phyloP scores from a whole-genome alignment of 345 rosid genomes.

The Balakata baccata region DNA sequence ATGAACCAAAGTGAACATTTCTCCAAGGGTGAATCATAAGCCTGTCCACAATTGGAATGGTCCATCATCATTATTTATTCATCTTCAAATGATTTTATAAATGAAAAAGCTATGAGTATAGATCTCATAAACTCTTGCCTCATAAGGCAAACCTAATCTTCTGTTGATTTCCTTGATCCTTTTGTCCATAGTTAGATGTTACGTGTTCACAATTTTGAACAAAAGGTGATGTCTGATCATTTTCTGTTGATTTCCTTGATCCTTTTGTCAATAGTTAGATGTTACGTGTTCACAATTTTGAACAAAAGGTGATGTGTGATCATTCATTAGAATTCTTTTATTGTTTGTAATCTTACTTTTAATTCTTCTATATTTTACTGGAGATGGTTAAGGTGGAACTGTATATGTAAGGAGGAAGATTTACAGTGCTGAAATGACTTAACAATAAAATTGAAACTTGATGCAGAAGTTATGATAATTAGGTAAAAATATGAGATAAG shows the following conservation, averaged over 20 bases:
- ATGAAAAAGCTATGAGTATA: background rate
- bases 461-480: background rate
- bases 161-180: background rate
- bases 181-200: background rate
- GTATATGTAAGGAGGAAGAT: background rate
- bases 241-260: background rate
- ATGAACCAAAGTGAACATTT: no score
- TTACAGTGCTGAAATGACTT: background rate
- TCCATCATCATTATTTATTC: background rate
- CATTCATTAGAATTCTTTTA: background rate
- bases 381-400: background rate
- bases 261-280: background rate
- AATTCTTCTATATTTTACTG: background rate
- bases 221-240: background rate
- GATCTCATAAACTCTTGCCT: background rate
- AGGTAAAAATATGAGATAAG: no score
- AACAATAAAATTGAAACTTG: background rate
- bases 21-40: no score
- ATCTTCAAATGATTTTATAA: background rate
- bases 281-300: background rate
- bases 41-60: no score
- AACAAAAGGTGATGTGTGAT: background rate
- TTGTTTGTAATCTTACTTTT: background rate
- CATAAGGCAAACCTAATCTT: no score
- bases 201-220: background rate